Evolutionary conservation across 164 flowering plant genomes (phyloP).

Genomic region (Annona cherimola): DNA sequence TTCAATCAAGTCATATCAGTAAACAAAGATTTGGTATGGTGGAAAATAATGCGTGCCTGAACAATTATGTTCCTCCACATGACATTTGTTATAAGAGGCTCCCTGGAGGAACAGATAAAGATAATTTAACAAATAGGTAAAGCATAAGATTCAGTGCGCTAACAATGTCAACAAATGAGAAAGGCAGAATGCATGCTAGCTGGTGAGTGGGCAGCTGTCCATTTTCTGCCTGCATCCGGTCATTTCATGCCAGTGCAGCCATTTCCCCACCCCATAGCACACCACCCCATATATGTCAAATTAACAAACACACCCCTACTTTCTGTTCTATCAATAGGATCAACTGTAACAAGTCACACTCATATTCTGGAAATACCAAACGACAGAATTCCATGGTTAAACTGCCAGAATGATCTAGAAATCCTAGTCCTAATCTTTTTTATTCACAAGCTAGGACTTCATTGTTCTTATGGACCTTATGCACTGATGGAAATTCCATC

Average conservation of each 20-base stretch:
- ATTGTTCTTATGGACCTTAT: too few relatives aligned
- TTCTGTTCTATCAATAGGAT: too few relatives aligned
- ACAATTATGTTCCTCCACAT: slow-evolving; percentile 84
- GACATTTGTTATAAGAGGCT: slow-evolving; percentile 38
- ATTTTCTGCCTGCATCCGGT: neutral
- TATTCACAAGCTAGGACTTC: too few relatives aligned
- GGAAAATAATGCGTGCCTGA: slow-evolving; percentile 30
- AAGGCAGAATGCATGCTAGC: neutral
- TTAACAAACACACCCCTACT: too few relatives aligned
- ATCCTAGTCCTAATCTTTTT: too few relatives aligned
- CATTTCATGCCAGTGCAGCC: neutral
- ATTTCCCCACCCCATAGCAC: neutral
- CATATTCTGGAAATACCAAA: too few relatives aligned
- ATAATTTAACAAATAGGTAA: neutral
- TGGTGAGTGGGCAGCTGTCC: neutral
- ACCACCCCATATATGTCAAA: too few relatives aligned
- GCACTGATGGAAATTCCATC: too few relatives aligned
- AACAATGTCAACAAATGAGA: neutral
- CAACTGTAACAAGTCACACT: too few relatives aligned
- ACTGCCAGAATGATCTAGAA: too few relatives aligned
- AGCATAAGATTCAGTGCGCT: neutral
- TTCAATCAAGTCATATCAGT: neutral
- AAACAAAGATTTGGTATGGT: neutral
- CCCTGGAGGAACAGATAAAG: neutral
- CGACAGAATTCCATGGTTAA: too few relatives aligned